phyloP scores from a whole-genome alignment of 176 grass and related monocot genomes.

The Musa schizocarpa region DNA sequence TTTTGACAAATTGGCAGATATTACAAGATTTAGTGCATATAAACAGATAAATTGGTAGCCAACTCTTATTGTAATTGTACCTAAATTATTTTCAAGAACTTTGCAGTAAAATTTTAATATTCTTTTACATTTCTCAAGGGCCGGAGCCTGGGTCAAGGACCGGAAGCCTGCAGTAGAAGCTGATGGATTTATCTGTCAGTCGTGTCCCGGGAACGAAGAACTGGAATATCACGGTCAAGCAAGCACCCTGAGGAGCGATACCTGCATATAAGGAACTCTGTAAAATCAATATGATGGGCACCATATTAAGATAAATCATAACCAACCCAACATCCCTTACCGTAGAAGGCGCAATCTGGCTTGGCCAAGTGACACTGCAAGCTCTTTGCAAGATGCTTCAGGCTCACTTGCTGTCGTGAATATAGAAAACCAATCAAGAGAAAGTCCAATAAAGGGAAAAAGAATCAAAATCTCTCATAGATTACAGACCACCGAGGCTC shows the following conservation, averaged over 20 bases:
- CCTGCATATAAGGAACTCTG: constrained; percentile 32
- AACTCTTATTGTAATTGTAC: background rate
- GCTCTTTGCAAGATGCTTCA: constrained; percentile 78
- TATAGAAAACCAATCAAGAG: constrained; percentile 24
- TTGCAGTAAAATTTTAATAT: background rate
- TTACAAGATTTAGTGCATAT: background rate
- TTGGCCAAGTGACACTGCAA: constrained; percentile 95
- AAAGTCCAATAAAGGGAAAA: background rate
- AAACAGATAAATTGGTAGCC: background rate
- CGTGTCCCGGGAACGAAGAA: constrained; percentile 80
- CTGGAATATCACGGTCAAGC: constrained; percentile 93
- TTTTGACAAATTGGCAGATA: background rate
- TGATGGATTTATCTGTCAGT: constrained; percentile 78
- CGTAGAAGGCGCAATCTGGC: constrained; percentile 88
- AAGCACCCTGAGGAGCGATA: constrained; percentile 72
- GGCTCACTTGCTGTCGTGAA: constrained; percentile 64
- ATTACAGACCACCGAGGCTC: constrained; percentile 50
- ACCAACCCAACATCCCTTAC: constrained; percentile 27
- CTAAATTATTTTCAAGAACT: background rate
- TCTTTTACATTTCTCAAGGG: constrained; percentile 26
- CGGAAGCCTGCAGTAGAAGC: constrained; percentile 94
- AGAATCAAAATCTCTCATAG: constrained; percentile 10
- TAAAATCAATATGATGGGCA: background rate
- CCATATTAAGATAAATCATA: background rate
- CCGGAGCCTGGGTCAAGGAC: constrained; percentile 64